Conservation (phyloP, 768 basidiomycete species). For the Porpolomopsis calyptriformis region DNA sequence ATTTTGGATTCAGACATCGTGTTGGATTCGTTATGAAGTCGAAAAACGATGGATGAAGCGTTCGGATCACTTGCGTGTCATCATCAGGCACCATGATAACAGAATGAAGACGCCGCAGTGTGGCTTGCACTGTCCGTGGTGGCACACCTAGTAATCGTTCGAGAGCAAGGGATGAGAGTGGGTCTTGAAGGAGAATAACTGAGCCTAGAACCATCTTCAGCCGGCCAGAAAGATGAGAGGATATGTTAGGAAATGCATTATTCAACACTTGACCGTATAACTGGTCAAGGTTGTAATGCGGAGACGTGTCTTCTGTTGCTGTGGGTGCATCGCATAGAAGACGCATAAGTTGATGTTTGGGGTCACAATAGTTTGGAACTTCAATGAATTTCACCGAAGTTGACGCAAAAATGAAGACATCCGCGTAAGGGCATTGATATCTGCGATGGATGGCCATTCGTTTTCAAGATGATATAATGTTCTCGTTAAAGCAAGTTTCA, state of each 20-base stretch:
- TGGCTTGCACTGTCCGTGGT: background rate
- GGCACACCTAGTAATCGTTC: background rate
- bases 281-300: background rate
- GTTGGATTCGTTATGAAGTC: slow-evolving; percentile 6
- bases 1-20: slow-evolving; percentile 4
- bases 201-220: slow-evolving; percentile 3
- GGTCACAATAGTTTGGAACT: slow-evolving; percentile 8
- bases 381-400: slow-evolving; percentile 19
- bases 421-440: background rate
- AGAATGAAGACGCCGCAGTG: background rate
- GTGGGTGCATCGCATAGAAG: background rate
- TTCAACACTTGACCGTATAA: background rate
- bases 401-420: slow-evolving; percentile 7
- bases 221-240: background rate
- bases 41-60: slow-evolving; percentile 9
- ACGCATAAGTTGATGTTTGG: slow-evolving; percentile 4
- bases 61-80: background rate
- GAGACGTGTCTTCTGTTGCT: background rate
- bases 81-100: background rate
- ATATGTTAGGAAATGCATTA: background rate
- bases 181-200: slow-evolving; percentile 2
- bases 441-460: background rate
- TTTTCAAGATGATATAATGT: slow-evolving; percentile 10
- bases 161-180: slow-evolving; percentile 6
- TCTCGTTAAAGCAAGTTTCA: slow-evolving; percentile 6